Evolutionary conservation across 2,329 filamentous ascomycete species (phyloP).

Genomic region (Cytospora mali): DNA sequence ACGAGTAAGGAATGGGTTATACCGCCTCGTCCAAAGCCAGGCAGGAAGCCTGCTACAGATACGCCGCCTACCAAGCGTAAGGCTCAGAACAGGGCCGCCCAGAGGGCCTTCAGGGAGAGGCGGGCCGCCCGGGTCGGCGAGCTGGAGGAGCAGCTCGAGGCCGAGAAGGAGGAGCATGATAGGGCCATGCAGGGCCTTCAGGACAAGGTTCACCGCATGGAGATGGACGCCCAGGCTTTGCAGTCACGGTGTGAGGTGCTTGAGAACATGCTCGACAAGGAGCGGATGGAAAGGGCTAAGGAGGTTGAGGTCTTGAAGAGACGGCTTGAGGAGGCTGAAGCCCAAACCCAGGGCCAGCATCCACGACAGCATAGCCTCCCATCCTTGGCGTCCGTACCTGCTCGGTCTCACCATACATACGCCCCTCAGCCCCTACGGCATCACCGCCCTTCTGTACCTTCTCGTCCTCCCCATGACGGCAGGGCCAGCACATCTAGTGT

Average conservation of each 20-base stretch:
- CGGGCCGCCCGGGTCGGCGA: conserved; percentile 83
- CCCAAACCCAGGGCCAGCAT: conserved; percentile 16
- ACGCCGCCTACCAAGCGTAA: conserved; percentile 92
- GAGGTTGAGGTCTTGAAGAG: conserved; percentile 25
- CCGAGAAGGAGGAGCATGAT: conserved; percentile 59
- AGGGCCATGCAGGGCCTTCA: conserved; percentile 59
- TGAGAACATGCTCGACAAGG: conserved; percentile 64
- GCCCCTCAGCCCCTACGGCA: conserved; percentile 26
- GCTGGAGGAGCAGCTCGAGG: conserved; percentile 67
- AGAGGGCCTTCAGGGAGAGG: conserved; percentile 86
- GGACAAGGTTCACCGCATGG: conserved; percentile 60
- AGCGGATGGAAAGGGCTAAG: conserved; percentile 50
- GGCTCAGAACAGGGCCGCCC: conserved; percentile 89
- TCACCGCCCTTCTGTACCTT: conserved; percentile 27
- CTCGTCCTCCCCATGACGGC: conserved; percentile 14
- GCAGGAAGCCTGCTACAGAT: conserved; percentile 90
- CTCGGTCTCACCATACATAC: conserved; percentile 17
- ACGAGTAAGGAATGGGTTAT: conserved; percentile 87
- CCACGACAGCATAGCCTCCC: conserved; percentile 27
- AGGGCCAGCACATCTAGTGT: conserved; percentile 27
- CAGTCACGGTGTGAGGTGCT: conserved; percentile 63
- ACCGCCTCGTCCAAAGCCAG: conserved; percentile 82
- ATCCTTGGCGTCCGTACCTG: conserved; percentile 23
- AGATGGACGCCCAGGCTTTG: conserved; percentile 68
- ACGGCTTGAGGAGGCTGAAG: conserved; percentile 24